Percentiles rank a stretch among this genome's conserved stretches.
These are phyloP conservation scores for Apium graveolens DNA, from an alignment of 129 eudicot species.

Conservation along the genomic window DNA sequence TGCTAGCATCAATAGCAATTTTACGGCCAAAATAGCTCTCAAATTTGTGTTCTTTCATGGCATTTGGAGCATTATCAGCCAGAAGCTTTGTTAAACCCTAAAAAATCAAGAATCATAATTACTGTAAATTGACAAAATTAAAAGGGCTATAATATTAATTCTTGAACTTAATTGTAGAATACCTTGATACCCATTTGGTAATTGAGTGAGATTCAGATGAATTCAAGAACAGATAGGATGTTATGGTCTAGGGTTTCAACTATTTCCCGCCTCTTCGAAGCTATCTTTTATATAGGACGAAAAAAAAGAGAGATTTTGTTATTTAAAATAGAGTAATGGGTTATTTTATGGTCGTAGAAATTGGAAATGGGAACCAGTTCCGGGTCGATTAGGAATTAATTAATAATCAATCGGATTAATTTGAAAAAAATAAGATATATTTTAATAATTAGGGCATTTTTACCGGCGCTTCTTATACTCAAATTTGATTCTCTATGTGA, in stretches of 20 bases:
- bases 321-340: too few relatives aligned
- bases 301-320: too few relatives aligned
- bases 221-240: neutral
- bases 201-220: neutral
- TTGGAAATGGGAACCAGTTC: too few relatives aligned
- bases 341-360: too few relatives aligned
- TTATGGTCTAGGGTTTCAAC: neutral
- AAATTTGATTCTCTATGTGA: too few relatives aligned
- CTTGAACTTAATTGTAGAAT: neutral
- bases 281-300: too few relatives aligned
- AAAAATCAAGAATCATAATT: neutral
- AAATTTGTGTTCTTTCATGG: conserved; percentile 90
- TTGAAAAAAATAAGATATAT: too few relatives aligned
- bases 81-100: conserved; percentile 97
- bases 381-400: too few relatives aligned
- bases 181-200: conserved; percentile 48
- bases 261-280: neutral
- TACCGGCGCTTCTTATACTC: too few relatives aligned
- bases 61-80: conserved; percentile 84
- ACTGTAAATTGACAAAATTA: too few relatives aligned
- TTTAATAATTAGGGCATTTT: too few relatives aligned
- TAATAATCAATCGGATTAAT: too few relatives aligned
- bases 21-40: conserved; percentile 86
- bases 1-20: conserved; percentile 94
- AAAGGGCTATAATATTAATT: neutral